Percentiles rank a stretch among this genome's conserved stretches.
phyloP scores from a whole-genome alignment of 202 grass and related monocot species.

The Musa balbisiana region DNA sequence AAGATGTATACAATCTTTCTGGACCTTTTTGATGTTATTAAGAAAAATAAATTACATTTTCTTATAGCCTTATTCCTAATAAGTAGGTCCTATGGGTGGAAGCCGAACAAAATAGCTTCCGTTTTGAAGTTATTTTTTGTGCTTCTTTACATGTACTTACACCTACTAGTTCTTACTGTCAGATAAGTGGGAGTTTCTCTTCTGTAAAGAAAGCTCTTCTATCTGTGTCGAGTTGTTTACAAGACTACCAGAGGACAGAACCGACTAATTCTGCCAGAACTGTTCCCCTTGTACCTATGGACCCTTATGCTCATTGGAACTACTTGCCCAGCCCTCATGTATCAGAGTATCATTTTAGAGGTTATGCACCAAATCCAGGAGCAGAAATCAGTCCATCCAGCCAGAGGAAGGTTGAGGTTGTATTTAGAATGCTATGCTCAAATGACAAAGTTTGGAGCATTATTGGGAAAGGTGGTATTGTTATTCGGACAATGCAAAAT shows the following conservation, averaged over 20 bases:
- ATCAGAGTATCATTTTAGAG: constrained; percentile 48
- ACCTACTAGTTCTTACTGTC: constrained; percentile 31
- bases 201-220: constrained; percentile 57
- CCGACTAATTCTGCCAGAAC: constrained; percentile 22
- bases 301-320: constrained; percentile 57
- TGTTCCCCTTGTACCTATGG: constrained; percentile 35
- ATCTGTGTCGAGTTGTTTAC: constrained; percentile 62
- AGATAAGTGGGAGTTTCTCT: constrained; percentile 70
- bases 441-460: constrained; percentile 63
- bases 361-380: constrained; percentile 27
- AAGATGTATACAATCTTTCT: background rate
- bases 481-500: constrained; percentile 60
- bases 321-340: constrained; percentile 40
- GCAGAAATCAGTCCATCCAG: constrained; percentile 19
- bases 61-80: too few species aligned
- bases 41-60: too few species aligned
- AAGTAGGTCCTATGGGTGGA: background rate
- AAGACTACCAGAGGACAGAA: constrained; percentile 54
- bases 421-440: constrained; percentile 65
- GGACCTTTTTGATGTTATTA: too few species aligned
- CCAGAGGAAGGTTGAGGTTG: constrained; percentile 64
- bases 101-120: background rate
- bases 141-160: constrained; percentile 9
- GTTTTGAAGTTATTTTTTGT: background rate
- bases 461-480: constrained; percentile 64